phyloP scores from a whole-genome alignment of 2,329 filamentous ascomycete species.

The Exutisphaerella laricina region DNA sequence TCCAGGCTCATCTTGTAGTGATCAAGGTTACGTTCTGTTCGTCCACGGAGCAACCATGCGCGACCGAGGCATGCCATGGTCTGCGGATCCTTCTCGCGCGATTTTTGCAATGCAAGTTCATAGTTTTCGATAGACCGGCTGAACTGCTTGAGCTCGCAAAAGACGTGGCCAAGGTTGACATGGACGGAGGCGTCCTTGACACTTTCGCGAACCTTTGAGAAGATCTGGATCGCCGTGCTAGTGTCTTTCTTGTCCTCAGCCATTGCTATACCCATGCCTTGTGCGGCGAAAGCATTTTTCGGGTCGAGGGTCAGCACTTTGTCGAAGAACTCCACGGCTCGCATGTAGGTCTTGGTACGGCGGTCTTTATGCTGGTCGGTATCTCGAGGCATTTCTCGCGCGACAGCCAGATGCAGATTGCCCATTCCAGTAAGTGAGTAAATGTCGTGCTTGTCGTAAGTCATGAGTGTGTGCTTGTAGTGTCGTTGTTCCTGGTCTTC shows the following conservation, averaged over 20 bases:
- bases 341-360: conserved; percentile 76
- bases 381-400: conserved; percentile 89
- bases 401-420: conserved; percentile 81
- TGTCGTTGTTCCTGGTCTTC: conserved; percentile 91
- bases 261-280: conserved; percentile 89
- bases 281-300: conserved; percentile 91
- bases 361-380: conserved; percentile 88
- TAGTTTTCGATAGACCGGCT: conserved; percentile 90
- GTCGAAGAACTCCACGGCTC: conserved; percentile 96
- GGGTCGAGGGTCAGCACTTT: conserved; percentile 94
- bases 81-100: conserved; percentile 62
- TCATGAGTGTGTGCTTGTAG: conserved; percentile 92
- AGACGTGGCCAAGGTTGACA: conserved; percentile 90
- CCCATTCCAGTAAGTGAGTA: conserved; percentile 97
- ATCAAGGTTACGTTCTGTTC: conserved; percentile 58
- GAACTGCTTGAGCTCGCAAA: conserved; percentile 83
- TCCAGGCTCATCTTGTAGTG: conserved; percentile 60
- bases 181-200: conserved; percentile 73
- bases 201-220: conserved; percentile 85
- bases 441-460: conserved; percentile 95
- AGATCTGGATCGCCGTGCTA: conserved; percentile 74
- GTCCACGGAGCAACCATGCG: conserved; percentile 77
- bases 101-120: conserved; percentile 74
- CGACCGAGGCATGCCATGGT: conserved; percentile 82
- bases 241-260: conserved; percentile 92